Evolutionary conservation across 768 basidiomycete genomes (phyloP).

Genomic region (Brasilioporus rufonigricans): DNA sequence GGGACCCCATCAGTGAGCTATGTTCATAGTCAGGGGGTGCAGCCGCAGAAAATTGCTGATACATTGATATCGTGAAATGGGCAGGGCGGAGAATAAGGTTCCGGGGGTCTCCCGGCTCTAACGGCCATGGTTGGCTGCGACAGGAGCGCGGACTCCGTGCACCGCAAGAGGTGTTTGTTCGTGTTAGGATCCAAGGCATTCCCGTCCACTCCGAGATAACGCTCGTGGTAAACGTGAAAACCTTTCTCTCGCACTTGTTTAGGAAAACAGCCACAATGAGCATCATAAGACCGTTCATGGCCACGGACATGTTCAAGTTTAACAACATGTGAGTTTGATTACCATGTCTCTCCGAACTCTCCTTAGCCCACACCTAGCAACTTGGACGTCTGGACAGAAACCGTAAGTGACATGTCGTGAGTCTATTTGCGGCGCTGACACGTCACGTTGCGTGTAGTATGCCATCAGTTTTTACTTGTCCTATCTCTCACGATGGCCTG

Average conservation of each 20-base stretch:
- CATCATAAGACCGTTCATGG: constrained; percentile 79
- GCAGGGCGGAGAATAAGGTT: constrained; percentile 20
- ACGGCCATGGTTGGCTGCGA: constrained; percentile 1
- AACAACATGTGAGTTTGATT: constrained; percentile 71
- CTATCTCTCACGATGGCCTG: constrained; percentile 91
- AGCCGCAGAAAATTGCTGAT: constrained; percentile 35
- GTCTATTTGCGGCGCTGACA: constrained; percentile 1
- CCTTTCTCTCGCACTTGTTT: not conserved
- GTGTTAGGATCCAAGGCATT: constrained; percentile 29
- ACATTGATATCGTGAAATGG: constrained; percentile 31
- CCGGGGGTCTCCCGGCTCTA: constrained; percentile 27
- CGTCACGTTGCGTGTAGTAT: constrained; percentile 49
- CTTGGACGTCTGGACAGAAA: constrained; percentile 96
- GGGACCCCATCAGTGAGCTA: constrained; percentile 29
- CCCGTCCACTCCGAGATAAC: not conserved
- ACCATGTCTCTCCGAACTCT: not conserved
- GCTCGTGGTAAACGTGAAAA: not conserved
- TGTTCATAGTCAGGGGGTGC: constrained; percentile 35
- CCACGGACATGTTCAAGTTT: constrained; percentile 88
- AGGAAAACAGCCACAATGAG: constrained; percentile 41
- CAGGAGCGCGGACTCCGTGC: constrained; percentile 24
- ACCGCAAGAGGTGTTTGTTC: constrained; percentile 25
- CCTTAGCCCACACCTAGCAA: constrained; percentile 52
- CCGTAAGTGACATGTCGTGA: constrained; percentile 48
- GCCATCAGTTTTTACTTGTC: constrained; percentile 84